Evolutionary conservation across 2,329 filamentous ascomycete genomes (phyloP).

Genomic region (Aspergillus brunneoviolaceus): DNA sequence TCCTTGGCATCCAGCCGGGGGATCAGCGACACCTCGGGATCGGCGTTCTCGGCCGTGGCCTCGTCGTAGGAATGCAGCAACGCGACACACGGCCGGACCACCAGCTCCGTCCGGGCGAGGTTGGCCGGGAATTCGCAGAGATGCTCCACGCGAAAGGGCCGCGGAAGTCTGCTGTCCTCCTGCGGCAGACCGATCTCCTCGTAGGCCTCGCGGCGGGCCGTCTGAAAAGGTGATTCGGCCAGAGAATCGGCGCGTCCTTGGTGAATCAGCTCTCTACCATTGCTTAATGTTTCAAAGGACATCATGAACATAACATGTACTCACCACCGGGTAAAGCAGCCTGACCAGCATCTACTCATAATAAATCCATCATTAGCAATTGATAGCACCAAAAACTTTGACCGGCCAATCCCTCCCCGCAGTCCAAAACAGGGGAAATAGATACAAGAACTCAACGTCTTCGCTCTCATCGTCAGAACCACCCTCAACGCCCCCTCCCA

Average conservation of each 20-base stretch:
- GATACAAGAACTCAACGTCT: constrained; percentile 58
- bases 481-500: constrained; percentile 71
- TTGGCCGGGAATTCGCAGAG: constrained; percentile 79
- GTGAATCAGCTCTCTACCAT: background rate
- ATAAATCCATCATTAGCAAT: background rate
- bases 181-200: constrained; percentile 88
- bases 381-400: background rate
- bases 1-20: constrained; percentile 84
- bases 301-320: constrained; percentile 29
- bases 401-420: background rate
- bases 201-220: constrained; percentile 82
- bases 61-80: constrained; percentile 67
- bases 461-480: constrained; percentile 62
- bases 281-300: background rate
- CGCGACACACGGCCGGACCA: constrained; percentile 73
- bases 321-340: constrained; percentile 83
- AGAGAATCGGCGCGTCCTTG: constrained; percentile 53
- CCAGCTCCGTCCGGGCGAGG: constrained; percentile 70
- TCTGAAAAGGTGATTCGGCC: constrained; percentile 66
- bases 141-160: constrained; percentile 80
- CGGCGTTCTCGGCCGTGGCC: constrained; percentile 42
- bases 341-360: constrained; percentile 65
- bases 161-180: constrained; percentile 68
- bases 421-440: background rate
- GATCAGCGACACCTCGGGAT: constrained; percentile 69